Conservation (phyloP, 345 rosid species). For the Balakata baccata region DNA sequence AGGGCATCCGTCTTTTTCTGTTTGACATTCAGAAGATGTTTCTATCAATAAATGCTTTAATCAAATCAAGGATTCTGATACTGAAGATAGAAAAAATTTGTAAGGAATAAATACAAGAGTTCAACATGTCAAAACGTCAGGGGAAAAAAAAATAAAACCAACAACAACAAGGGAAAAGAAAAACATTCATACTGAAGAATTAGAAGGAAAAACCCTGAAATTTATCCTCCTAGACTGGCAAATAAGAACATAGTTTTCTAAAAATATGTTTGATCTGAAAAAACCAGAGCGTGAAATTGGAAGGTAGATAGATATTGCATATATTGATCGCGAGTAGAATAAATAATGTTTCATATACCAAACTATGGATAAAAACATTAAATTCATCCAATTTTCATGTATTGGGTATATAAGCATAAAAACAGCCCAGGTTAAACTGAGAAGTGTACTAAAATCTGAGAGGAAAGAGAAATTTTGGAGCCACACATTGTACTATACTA, state of each 20-base stretch:
- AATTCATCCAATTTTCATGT: neutral
- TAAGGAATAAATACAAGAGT: neutral
- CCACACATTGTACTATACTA: neutral
- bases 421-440: neutral
- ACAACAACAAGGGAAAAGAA: neutral
- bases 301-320: neutral
- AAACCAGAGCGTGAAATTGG: neutral
- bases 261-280: neutral
- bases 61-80: neutral
- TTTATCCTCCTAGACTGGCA: neutral
- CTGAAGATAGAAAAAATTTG: neutral
- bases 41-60: constrained; percentile 5
- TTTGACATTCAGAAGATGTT: constrained; percentile 8
- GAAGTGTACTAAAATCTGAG: neutral
- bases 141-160: no score
- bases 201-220: neutral
- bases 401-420: neutral
- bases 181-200: neutral
- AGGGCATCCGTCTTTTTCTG: constrained; percentile 15
- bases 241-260: neutral
- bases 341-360: neutral
- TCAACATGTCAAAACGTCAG: neutral
- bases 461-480: neutral
- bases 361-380: neutral
- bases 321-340: neutral